A percentile compares a stretch with the other conserved stretches of the same genome.
Evolutionary conservation across 1,139 yeast species (phyloP).

Genomic region (Magnusiomyces paraingens): DNA sequence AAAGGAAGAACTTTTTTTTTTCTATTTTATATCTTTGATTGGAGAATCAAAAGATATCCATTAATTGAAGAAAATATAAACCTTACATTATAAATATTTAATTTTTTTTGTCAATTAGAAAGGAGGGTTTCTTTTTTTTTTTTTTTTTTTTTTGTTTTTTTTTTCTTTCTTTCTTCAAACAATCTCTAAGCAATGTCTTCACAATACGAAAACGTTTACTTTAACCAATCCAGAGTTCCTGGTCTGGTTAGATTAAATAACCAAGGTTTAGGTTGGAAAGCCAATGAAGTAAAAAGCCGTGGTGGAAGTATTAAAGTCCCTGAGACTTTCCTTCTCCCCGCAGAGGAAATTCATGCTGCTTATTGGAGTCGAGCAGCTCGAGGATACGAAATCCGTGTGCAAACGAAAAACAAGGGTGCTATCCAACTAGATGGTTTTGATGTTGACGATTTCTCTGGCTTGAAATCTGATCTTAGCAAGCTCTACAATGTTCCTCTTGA

Average conservation of each 20-base stretch:
- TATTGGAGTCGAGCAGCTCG: slow-evolving; percentile 93
- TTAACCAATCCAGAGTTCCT: slow-evolving; percentile 73
- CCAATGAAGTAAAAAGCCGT: slow-evolving; percentile 40
- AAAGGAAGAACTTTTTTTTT: too few species aligned
- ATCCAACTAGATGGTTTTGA: slow-evolving; percentile 90
- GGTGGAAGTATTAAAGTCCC: slow-evolving; percentile 51
- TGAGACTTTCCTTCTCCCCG: slow-evolving; percentile 78
- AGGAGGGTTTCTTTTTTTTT: background rate
- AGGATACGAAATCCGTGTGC: slow-evolving; percentile 83
- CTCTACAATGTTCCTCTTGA: slow-evolving; percentile 70
- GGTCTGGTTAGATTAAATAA: slow-evolving; percentile 95
- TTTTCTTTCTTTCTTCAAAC: background rate
- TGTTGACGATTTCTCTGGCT: slow-evolving; percentile 64
- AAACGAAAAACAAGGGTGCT: slow-evolving; percentile 83
- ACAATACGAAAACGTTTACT: slow-evolving; percentile 76
- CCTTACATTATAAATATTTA: background rate
- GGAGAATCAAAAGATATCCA: too few species aligned
- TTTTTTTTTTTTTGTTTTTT: background rate
- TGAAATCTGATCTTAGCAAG: slow-evolving; percentile 79
- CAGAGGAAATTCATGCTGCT: slow-evolving; percentile 72
- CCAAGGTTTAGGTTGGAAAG: slow-evolving; percentile 97
- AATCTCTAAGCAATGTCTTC: slow-evolving; percentile 28
- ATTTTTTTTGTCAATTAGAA: background rate
- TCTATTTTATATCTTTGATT: too few species aligned
- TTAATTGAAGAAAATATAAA: background rate